Base-by-base conservation (phyloP, 495 filamentous ascomycete genomes). In the Poronia punctata region DNA sequence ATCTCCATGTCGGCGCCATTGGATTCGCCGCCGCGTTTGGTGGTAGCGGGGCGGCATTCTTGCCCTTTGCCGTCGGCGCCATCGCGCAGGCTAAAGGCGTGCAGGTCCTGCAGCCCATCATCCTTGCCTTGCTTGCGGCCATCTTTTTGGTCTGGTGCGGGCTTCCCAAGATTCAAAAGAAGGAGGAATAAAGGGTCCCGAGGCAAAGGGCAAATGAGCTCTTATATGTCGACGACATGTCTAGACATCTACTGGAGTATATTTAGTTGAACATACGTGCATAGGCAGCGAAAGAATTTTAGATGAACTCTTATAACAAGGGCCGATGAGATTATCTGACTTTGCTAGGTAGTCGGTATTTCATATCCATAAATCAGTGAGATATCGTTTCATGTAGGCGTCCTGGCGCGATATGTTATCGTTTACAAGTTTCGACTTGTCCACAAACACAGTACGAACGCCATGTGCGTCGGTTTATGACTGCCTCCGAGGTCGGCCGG, bases 11-110 rank as follows among this genome's bases (percentile, higher is more conserved):
- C 23, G 77, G 72, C 38, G 80, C 83, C 1, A 84, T 95, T 35
- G 87, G 88, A 0, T 93, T 93, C 47, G 83, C 83, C 2, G 81
- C 83, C 3, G 85, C 88, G 0, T 81, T 89, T 61, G 88, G 88
- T 2, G 82, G 85, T 1, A 74, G 74, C 6, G 88, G 88, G 0
- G 87, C 84, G 3, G 84, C 86, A 0, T 57, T 90, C 11, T 76
- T 95, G 34, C 88, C 88, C 0, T 95, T 94, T 56, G 83, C 76
- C 0, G 83, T 94, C 1, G 87, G 87, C 1, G 84, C 84, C 0
- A 82, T 93, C 59, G 88, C 86, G 5, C 81, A 92, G 59, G 75
- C 72, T 11, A 83, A 76, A 57, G 87, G 88, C 11, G 86, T 92
- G 7, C 59, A 79, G 53, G 84, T 88, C 8, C 49, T 90, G 49